Base-by-base conservation (phyloP, 2,329 filamentous ascomycete species). In the Pestalotiopsis sp. region DNA sequence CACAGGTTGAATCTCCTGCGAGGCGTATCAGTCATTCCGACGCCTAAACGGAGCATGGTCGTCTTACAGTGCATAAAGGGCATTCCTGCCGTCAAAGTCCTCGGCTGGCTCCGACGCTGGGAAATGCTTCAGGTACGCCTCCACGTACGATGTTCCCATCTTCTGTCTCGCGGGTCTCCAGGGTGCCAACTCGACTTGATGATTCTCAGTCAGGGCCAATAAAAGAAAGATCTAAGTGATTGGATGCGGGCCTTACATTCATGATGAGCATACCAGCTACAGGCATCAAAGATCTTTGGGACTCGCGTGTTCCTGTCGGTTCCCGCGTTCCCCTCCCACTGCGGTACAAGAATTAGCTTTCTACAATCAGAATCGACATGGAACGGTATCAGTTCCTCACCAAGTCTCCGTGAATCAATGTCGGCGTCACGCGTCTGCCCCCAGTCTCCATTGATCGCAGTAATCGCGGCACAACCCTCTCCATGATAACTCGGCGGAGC, bases 41-140 rank as follows among this genome's bases (percentile, higher is more conserved):
- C 9, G 23, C n/a, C 14, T 7, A 49, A 49, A 39, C 14, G 4
- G 4, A 36, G 4, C 14, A 20, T 62, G 2, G 20, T 3, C 3
- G 31, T 31, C 69, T 60, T 20, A 72, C 72, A 71, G 27, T 12
- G 68, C 68, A 66, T 75, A 75, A 12, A 75, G 67, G 17, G 52
- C 64, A 56, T 68, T 69, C 13, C 73, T 61, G 38, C 72, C 71
- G 7, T 70, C 67, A 27, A 71, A 73, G 17, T 75, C 73, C 17
- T 70, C 70, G 25, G 38, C 69, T 2, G 74, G 73, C 4, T 71
- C 69, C 2, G 69, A 70, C 6, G 65, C 67, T 0, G 62, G 67
- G 41, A 73, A 68, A 52, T 69, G 66, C 17, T 63, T 49, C 7
- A 45, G 2, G n/a, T 69, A 69, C 23, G 52, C 65, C 12, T 45